A percentile compares a stretch with the other conserved stretches of the same genome.
These are phyloP conservation scores for Ophioceras dolichostomum DNA, from an alignment of 2,329 filamentous ascomycete genomes.

Conservation along the genomic window DNA sequence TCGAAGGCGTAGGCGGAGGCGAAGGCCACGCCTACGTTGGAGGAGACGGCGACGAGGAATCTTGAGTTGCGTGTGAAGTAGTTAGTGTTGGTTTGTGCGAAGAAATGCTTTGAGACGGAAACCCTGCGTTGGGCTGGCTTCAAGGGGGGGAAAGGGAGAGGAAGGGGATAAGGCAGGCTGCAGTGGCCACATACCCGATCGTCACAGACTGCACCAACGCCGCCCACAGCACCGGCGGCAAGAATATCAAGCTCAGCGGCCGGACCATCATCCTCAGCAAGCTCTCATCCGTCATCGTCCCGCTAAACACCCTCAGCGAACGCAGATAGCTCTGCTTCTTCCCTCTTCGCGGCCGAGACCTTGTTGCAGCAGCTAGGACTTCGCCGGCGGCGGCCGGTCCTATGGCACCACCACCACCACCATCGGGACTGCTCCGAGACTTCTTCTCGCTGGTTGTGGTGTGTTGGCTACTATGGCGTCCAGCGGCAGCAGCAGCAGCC, in stretches of 20 bases:
- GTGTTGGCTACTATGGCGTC: too few relatives aligned
- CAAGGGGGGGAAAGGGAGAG: too few relatives aligned
- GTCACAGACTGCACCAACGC: constrained; percentile 40
- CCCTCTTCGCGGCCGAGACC: not conserved
- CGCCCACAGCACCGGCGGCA: constrained; percentile 43
- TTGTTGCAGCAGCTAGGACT: not conserved
- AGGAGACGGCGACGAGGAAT: constrained; percentile 40
- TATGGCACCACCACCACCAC: too few relatives aligned
- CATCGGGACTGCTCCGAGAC: too few relatives aligned
- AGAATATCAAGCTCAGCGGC: constrained; percentile 33
- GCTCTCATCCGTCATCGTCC: constrained; percentile 30
- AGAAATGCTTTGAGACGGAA: not conserved
- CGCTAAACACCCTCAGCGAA: constrained; percentile 26
- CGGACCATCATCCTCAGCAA: constrained; percentile 33
- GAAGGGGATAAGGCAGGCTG: too few relatives aligned
- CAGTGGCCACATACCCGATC: constrained; percentile 23
- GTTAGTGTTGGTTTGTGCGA: not conserved
- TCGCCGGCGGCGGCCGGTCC: constrained; percentile 2
- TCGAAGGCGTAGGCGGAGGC: constrained; percentile 26
- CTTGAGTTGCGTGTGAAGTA: constrained; percentile 17
- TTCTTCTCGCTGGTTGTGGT: too few relatives aligned
- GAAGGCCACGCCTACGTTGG: constrained; percentile 36
- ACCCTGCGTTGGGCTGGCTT: too few relatives aligned
- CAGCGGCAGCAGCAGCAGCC: too few relatives aligned
- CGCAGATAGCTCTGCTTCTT: constrained; percentile 19